Percentiles rank a stretch among this genome's conserved stretches.
phyloP scores from a whole-genome alignment of 2,329 filamentous ascomycete genomes.

The Ceratocystiopsis sp. region DNA sequence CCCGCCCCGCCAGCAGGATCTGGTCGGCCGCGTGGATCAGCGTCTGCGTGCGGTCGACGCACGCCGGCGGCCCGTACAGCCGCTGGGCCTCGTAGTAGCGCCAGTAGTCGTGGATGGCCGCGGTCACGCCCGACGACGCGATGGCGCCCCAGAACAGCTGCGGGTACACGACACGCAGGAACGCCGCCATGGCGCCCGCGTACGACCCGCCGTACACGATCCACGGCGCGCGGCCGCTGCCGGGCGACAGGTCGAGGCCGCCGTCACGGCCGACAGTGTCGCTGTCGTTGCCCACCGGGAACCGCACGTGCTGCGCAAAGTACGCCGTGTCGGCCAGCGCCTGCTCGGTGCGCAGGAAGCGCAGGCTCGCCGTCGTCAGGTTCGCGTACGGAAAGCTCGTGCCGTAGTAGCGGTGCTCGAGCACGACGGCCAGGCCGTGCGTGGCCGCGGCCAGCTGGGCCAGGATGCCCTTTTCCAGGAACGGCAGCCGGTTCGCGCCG shows the following conservation, averaged over 20 bases:
- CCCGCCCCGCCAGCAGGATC: slow-evolving; percentile 23
- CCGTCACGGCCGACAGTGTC: not conserved
- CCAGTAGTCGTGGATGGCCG: slow-evolving; percentile 65
- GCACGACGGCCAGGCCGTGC: slow-evolving; percentile 57
- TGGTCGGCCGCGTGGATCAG: slow-evolving; percentile 33
- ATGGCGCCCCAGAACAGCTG: slow-evolving; percentile 66
- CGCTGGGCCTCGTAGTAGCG: slow-evolving; percentile 35
- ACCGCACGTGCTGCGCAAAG: slow-evolving; percentile 57
- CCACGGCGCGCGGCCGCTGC: slow-evolving; percentile 30
- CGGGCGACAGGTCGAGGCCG: slow-evolving; percentile 31
- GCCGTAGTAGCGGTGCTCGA: slow-evolving; percentile 83
- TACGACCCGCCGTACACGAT: slow-evolving; percentile 76
- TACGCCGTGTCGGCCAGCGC: slow-evolving; percentile 66
- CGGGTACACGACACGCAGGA: slow-evolving; percentile 60
- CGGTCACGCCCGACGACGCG: slow-evolving; percentile 62
- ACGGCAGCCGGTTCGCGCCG: slow-evolving; percentile 46
- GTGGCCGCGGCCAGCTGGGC: slow-evolving; percentile 53
- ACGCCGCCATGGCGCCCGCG: slow-evolving; percentile 62
- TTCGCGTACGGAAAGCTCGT: slow-evolving; percentile 52
- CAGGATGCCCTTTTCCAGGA: slow-evolving; percentile 62
- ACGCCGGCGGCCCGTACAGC: slow-evolving; percentile 35
- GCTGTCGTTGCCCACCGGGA: slow-evolving; percentile 47
- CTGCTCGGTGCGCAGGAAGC: slow-evolving; percentile 73
- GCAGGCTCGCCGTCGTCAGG: slow-evolving; percentile 49
- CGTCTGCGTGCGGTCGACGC: slow-evolving; percentile 46